Evolutionary conservation across 441 rosid genomes (phyloP).

Genomic region (Arabidopsis lyrata): DNA sequence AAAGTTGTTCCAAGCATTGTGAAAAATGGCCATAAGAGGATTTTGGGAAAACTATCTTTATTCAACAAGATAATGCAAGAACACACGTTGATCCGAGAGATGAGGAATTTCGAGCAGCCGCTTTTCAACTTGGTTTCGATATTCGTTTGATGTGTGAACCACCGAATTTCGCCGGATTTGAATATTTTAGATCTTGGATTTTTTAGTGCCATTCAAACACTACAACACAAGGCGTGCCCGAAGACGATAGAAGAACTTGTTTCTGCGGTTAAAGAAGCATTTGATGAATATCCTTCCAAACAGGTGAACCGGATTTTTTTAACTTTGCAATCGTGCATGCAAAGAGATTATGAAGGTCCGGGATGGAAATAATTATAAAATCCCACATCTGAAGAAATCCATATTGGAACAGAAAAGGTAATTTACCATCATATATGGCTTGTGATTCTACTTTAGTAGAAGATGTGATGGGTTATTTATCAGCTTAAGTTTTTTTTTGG

Average conservation of each 20-base stretch:
- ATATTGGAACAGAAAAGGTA: neutral
- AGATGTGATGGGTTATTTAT: neutral
- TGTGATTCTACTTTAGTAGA: neutral
- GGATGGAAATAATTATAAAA: neutral
- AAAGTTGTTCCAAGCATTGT: neutral
- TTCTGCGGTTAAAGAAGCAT: neutral
- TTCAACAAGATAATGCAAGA: slow-evolving; percentile 11
- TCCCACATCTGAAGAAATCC: neutral
- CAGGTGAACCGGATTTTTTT: neutral
- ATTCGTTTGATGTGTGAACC: slow-evolving; percentile 2
- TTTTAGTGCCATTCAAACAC: neutral
- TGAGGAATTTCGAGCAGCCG: neutral
- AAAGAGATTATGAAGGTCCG: neutral
- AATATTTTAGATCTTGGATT: neutral
- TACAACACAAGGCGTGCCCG: neutral
- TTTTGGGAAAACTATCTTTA: neutral
- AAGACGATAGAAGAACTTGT: neutral
- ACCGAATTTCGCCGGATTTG: neutral
- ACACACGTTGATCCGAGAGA: neutral
- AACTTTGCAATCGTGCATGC: neutral
- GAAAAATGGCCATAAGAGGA: neutral
- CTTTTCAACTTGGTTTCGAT: neutral
- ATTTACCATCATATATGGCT: neutral
- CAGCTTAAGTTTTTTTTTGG: neutral
- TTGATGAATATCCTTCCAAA: neutral